Conservation (phyloP, 2,329 filamentous ascomycete species). For the Ciborinia camelliae region DNA sequence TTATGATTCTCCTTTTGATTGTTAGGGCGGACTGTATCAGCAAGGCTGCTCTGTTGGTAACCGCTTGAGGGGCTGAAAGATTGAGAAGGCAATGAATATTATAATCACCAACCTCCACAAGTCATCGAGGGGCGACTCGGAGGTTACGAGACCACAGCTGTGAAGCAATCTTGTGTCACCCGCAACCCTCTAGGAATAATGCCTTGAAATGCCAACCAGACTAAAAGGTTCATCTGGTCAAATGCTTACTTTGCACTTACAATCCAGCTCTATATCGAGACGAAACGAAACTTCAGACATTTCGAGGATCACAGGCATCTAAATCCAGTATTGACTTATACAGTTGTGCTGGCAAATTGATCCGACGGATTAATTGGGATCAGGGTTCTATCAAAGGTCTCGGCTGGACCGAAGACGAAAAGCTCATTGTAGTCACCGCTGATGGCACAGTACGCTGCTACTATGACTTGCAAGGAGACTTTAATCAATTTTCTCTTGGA, state of each 20-base stretch:
- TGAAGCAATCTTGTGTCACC: not conserved
- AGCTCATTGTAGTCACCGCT: slow-evolving; percentile 79
- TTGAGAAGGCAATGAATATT: not conserved
- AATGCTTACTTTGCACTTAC: slow-evolving; percentile 27
- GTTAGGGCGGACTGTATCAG: not conserved
- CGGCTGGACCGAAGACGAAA: slow-evolving; percentile 96
- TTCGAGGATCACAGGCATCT: slow-evolving; percentile 65
- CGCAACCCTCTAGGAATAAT: not conserved
- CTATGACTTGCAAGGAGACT: slow-evolving; percentile 88
- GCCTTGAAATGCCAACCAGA: not conserved
- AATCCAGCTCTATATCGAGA: slow-evolving; percentile 79
- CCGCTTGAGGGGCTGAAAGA: not conserved
- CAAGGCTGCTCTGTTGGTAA: too few species aligned
- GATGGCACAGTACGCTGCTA: slow-evolving; percentile 89
- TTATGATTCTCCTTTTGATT: slow-evolving; percentile 19
- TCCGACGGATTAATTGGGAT: slow-evolving; percentile 87
- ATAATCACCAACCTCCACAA: not conserved
- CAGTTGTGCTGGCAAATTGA: slow-evolving; percentile 84
- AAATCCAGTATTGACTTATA: slow-evolving; percentile 93
- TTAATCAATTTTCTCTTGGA: slow-evolving; percentile 88
- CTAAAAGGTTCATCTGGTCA: not conserved
- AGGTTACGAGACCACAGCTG: not conserved
- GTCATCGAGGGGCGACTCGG: not conserved
- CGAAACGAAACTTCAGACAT: slow-evolving; percentile 77
- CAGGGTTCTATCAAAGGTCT: slow-evolving; percentile 82